Conservation (phyloP, 257 asterid genomes). For the Gentiana macrophylla region DNA sequence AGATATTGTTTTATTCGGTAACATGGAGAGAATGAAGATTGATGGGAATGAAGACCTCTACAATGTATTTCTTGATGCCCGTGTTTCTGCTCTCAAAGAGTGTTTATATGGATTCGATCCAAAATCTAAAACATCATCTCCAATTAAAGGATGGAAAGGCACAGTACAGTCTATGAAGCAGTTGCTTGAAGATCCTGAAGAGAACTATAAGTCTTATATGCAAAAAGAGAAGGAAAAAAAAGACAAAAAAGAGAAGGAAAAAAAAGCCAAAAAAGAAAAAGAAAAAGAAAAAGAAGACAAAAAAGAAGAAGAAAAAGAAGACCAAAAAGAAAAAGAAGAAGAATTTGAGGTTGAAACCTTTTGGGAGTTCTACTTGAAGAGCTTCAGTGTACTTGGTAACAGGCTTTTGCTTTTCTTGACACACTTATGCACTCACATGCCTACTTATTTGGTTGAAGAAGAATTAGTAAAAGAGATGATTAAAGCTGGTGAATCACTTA, state of each 20-base stretch:
- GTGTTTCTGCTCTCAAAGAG: slow-evolving; percentile 21
- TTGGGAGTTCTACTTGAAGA: slow-evolving; percentile 37
- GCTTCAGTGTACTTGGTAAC: slow-evolving; percentile 9
- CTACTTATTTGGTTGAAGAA: slow-evolving; percentile 30
- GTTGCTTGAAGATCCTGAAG: slow-evolving; percentile 44
- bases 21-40: slow-evolving; percentile 48
- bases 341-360: slow-evolving; percentile 18
- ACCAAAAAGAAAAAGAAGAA: neutral
- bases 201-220: slow-evolving; percentile 26
- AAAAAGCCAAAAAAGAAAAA: neutral
- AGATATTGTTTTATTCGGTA: slow-evolving; percentile 55
- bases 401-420: slow-evolving; percentile 20
- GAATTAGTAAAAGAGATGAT: slow-evolving; percentile 26
- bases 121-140: slow-evolving; percentile 14
- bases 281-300: neutral
- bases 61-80: slow-evolving; percentile 54
- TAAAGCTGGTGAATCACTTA: slow-evolving; percentile 20
- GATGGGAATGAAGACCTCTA: slow-evolving; percentile 38
- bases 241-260: slow-evolving; percentile 7
- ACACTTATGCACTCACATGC: slow-evolving; percentile 51
- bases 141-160: slow-evolving; percentile 43
- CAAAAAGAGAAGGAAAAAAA: slow-evolving; percentile 14
- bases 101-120: slow-evolving; percentile 18
- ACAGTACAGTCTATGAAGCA: slow-evolving; percentile 25
- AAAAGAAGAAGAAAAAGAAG: no score